Evolutionary conservation across 1,284 basidiomycete species (phyloP), one percentile per base, ranked within the genome.

Genomic region (Cystobasidium sp.): DNA sequence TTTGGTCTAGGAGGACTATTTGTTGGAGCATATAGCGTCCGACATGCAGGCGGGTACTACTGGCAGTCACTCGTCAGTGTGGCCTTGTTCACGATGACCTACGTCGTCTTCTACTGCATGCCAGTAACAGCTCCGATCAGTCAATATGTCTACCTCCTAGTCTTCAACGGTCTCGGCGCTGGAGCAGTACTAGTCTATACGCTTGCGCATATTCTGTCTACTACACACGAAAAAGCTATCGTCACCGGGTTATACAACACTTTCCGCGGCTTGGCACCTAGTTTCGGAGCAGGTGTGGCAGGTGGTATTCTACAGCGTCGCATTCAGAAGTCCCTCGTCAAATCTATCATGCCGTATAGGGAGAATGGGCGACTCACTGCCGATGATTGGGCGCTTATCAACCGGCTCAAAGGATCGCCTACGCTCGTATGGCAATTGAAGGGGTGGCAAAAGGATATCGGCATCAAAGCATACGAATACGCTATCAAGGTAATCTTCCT

Each of bases 151-250:
- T 51, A 39, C n/a, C 59, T 75, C 1, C 55, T 75, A 12, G 16
- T 75, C 47, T 31, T 63, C 39, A 75, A 75, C 44, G 73, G 73
- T 18, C n/a, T 75, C 3, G 65, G 53, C 6, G 59, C 67, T 4
- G 73, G 73, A 6, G 56, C 73, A 39, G 63, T 68, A 22, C 73
- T 75, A 49, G 66, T 68, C 46, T 75, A 58, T 41, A 68, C 65
- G 6, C 22, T 68, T 3, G 65, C 62, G 14, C 73, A 75, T 43
- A 56, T 75, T 0, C 73, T 75, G 6, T 53, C 65, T 8, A 68
- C 73, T 0, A 68, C 59, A 10, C 52, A 51, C 20, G 70, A 73
- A 46, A 68, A 75, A n/a, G 65, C 73, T 3, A 75, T 75, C 49
- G 65, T 68, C 16, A 69, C 73, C 1, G 49, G 65, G 2, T 39